phyloP scores from a whole-genome alignment of 345 rosid genomes.

The Fremontodendron californicum region DNA sequence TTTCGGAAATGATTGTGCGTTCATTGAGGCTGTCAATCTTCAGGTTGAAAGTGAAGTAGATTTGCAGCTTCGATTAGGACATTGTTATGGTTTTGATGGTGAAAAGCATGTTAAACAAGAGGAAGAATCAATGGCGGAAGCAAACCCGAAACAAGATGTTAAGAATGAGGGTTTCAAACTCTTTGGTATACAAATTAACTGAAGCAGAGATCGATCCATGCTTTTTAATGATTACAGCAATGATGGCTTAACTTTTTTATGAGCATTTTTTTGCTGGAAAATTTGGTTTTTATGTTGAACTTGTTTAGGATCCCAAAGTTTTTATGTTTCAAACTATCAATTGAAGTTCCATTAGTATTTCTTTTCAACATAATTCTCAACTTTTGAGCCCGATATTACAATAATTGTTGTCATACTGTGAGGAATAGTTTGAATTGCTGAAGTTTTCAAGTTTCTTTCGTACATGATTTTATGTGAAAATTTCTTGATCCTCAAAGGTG shows the following conservation, averaged over 20 bases:
- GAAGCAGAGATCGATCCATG: neutral
- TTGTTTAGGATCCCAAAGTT: no score
- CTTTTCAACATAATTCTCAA: no score
- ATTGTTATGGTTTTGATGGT: neutral
- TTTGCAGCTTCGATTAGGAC: neutral
- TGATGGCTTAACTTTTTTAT: neutral
- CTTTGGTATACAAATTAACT: slow-evolving; percentile 40
- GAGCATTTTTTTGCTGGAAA: neutral
- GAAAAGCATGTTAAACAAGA: neutral
- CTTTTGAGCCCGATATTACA: no score
- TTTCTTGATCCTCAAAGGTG: no score
- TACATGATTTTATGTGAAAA: no score
- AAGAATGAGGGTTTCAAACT: slow-evolving; percentile 33
- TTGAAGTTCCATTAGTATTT: no score
- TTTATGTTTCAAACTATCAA: no score
- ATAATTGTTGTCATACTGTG: no score
- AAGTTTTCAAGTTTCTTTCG: no score
- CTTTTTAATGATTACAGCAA: neutral
- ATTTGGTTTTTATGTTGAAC: neutral
- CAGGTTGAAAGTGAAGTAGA: neutral
- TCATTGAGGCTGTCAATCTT: neutral
- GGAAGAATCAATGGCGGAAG: neutral
- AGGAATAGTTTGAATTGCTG: no score
- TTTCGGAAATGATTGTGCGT: neutral
- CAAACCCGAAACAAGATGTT: neutral